Conservation (phyloP, 116 monocot genomes). For the Phalaenopsis hybrid region DNA sequence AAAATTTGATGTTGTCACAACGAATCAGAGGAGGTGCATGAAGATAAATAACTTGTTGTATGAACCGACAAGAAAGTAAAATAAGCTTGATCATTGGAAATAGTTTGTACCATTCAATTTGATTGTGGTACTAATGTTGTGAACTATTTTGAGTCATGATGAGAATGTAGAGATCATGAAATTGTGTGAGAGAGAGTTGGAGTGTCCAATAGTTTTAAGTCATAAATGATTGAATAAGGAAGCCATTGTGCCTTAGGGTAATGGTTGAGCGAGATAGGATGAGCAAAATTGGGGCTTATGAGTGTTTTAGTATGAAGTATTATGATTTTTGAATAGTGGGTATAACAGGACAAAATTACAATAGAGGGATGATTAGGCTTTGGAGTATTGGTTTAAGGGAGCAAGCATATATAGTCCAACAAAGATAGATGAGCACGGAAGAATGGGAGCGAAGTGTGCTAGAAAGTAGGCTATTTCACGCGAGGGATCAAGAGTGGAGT, state of each 20-base stretch:
- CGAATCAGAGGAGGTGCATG: too few species aligned
- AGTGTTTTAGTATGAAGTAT: background rate
- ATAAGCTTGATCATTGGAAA: too few species aligned
- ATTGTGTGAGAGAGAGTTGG: too few species aligned
- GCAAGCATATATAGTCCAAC: background rate
- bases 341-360: background rate
- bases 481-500: background rate
- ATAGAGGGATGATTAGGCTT: too few species aligned
- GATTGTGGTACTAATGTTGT: too few species aligned
- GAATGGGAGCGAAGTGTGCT: background rate
- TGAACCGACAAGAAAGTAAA: too few species aligned
- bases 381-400: background rate
- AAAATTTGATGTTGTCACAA: too few species aligned
- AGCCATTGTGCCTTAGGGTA: background rate
- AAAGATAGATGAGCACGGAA: background rate
- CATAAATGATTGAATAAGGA: background rate
- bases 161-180: too few species aligned
- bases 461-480: background rate
- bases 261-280: background rate
- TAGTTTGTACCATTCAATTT: too few species aligned
- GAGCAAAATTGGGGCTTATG: too few species aligned
- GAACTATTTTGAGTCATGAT: too few species aligned
- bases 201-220: background rate
- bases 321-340: background rate
- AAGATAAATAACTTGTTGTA: too few species aligned